Conservation (phyloP, 768 basidiomycete genomes). For the Boletus tomentosulus region DNA sequence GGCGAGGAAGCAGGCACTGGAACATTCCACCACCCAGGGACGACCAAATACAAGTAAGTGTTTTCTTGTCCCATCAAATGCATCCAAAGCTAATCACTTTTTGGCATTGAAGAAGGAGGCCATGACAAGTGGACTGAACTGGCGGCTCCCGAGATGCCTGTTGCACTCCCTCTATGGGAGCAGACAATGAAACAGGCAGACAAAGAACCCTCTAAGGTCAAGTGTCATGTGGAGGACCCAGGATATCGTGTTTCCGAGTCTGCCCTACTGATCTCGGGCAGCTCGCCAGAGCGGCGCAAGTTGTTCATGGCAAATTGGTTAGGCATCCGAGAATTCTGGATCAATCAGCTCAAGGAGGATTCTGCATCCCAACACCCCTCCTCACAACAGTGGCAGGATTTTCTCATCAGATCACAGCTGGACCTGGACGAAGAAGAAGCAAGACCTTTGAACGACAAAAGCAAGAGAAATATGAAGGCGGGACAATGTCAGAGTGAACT, state of each 20-base stretch:
- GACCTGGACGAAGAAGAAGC: neutral
- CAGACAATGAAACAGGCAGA: neutral
- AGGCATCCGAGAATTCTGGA: neutral
- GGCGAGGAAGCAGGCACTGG: neutral
- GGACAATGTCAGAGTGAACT: neutral
- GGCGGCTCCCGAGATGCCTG: neutral
- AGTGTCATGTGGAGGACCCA: neutral
- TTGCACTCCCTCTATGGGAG: neutral
- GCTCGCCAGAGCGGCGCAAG: neutral
- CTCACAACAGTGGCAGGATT: conserved; percentile 8
- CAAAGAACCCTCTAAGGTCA: neutral
- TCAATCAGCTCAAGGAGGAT: neutral
- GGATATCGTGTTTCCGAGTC: conserved; percentile 5
- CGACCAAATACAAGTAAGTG: neutral
- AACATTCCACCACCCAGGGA: neutral
- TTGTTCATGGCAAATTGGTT: conserved; percentile 7
- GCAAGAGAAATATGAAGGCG: neutral
- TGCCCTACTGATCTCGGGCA: neutral
- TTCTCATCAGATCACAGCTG: conserved; percentile 1
- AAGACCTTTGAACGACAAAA: neutral
- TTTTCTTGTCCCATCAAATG: too few relatives aligned
- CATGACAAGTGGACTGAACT: conserved; percentile 1
- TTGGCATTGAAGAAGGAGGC: neutral
- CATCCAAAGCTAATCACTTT: too few relatives aligned
- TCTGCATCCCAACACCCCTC: conserved; percentile 1